Base-by-base conservation (phyloP, 768 basidiomycete species). In the Chiua virens region DNA sequence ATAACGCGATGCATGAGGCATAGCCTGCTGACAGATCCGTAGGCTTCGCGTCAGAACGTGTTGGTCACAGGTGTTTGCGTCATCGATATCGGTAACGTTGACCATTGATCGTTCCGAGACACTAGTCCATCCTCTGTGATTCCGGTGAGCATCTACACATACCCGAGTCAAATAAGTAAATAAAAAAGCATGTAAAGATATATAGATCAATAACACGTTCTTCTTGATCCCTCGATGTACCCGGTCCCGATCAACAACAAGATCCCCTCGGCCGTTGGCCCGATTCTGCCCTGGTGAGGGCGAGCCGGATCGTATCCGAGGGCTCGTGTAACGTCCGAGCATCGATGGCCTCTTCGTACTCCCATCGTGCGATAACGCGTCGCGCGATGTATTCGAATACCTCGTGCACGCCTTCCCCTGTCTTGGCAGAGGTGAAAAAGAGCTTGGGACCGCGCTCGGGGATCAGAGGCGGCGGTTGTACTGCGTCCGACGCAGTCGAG, bases 351-450 rank as follows among this genome's bases (percentile, higher is more conserved):
- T 86, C 87, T 49, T 89, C 85, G 60, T 81, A 81, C 60, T 85
- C 89, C 82, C 82, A 85, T 53, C 78, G 71, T 54, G 64, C 60
- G 32, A 83, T 75, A 9, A 92, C 85, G 23, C 88, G 73, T 43
- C 69, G 61, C 5, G 82, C 86, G 37, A 92, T 74, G 59, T 90
- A 90, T 63, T 81, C 85, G 60, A 92, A 92, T n/a, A 89, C 83
- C 1, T 83, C 85, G 1, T 62, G 44, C 0, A 91, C 87, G 8
- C 86, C 83, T 32, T 80, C 77, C 0, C 90, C 90, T 5, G 86
- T 89, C 68, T 89, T 89, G 3, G 90, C 89, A 1, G 85, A 87
- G 7, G 87, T 81, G 61, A 87, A 85, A 66, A 90, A 88, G 11
- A 90, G 69, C 64, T 75, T 80, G 0, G 87, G 84, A 4, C 85